Evolutionary conservation across 2,329 filamentous ascomycete genomes (phyloP), one percentile per base, ranked within the genome.

Genomic region (Claviceps sp.): DNA sequence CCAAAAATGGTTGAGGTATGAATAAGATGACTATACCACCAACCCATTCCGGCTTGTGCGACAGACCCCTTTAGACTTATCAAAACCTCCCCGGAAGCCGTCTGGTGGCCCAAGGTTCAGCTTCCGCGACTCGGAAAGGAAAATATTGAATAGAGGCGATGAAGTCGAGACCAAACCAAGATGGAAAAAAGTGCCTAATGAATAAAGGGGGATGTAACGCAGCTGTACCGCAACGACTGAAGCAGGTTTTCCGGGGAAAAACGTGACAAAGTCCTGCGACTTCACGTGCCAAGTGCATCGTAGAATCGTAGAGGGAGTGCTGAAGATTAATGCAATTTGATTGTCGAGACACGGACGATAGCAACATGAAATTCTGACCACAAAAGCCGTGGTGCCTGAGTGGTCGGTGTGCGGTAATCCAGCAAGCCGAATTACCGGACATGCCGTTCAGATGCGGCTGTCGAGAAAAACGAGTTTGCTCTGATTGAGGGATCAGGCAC

Each of bases 211-310:
- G 41, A 24, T 52, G 45, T 54, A 58, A 63, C 65, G 65, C 60
- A 67, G 62, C 62, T 65, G 56, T 64, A 68, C 59, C 66, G 66
- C 66, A 69, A 64, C 66, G 63, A 70, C 63, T 59, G 54, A 58
- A 57, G 56, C 44, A 40, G 47, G 52, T 51, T 18, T 48, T 41
- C 52, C 46, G 18, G 41, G 49, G 47, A 50, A 40, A 34, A n/a
- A 13, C 9, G 30, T 11, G n/a, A 30, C 30, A 45, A 48, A 20
- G 20, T 24, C 34, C 41, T 1, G 26, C 46, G 44, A 20, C 47
- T 47, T 51, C 47, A 50, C 34, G 16, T 44, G 34, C 50, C 52
- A 52, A 53, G 30, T 34, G 30, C 30, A 34, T 34, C 30, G 46
- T 43, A 36, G 26, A 47, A 52, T 34, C 52, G 47, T 52, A 11